Evolutionary conservation across 768 basidiomycete genomes (phyloP).

Genomic region (Suillus clintonianus): DNA sequence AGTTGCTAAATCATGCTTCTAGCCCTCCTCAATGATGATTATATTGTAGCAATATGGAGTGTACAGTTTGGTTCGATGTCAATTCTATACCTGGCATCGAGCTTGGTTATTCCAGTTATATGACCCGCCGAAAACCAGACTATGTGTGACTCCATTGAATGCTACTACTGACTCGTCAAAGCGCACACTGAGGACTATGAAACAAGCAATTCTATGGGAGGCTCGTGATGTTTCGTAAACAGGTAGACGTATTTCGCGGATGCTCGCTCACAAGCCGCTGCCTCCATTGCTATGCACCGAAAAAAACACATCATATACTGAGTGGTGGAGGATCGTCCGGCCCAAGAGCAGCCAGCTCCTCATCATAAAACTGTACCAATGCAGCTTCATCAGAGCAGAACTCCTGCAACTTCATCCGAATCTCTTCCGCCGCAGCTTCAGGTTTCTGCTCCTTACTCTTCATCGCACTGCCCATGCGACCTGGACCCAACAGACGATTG

Average conservation of each 20-base stretch:
- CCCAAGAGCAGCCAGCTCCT: constrained; percentile 58
- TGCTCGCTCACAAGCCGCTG: constrained; percentile 9
- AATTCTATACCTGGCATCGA: background rate
- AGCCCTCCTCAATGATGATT: background rate
- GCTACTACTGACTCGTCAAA: background rate
- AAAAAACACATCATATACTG: constrained; percentile 31
- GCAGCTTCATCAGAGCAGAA: constrained; percentile 63
- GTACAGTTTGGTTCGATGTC: background rate
- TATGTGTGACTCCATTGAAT: background rate
- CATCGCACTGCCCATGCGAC: constrained; percentile 56
- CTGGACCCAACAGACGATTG: constrained; percentile 79
- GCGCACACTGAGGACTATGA: background rate
- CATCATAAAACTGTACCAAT: constrained; percentile 72
- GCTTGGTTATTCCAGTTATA: background rate
- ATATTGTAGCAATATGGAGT: background rate
- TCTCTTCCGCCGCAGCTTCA: constrained; percentile 58
- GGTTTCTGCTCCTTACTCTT: constrained; percentile 59
- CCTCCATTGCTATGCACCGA: constrained; percentile 10
- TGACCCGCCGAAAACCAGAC: background rate
- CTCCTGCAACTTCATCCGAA: constrained; percentile 58
- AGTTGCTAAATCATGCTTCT: background rate
- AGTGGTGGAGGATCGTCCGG: constrained; percentile 46
- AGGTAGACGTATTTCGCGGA: constrained; percentile 2
- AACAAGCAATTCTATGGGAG: background rate
- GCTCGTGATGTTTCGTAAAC: constrained; percentile 39